Percentiles rank a stretch among this genome's conserved stretches.
These are phyloP conservation scores for Amanita polypyramis DNA, from an alignment of 768 basidiomycete species.

Conservation along the genomic window DNA sequence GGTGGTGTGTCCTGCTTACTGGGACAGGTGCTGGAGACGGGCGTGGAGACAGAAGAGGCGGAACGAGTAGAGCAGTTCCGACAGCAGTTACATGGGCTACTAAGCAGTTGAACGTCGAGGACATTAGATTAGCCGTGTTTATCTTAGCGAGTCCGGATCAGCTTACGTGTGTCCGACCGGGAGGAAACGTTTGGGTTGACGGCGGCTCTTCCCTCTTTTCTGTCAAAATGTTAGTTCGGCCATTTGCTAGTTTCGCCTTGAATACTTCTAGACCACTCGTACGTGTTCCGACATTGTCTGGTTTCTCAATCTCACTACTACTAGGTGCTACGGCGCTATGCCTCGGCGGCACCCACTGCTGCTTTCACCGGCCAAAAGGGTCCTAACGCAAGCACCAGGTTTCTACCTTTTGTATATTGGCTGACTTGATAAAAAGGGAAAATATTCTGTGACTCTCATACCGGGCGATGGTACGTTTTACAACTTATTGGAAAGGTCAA, in stretches of 20 bases:
- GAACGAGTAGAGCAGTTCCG: slow-evolving; percentile 86
- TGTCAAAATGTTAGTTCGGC: slow-evolving; percentile 45
- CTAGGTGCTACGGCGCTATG: slow-evolving; percentile 53
- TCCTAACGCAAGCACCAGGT: slow-evolving; percentile 51
- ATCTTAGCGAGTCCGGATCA: neutral
- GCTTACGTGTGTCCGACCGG: slow-evolving; percentile 5
- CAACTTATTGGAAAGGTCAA: neutral
- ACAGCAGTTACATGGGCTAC: slow-evolving; percentile 77
- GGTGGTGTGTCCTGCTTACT: neutral
- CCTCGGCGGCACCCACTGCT: slow-evolving; percentile 75
- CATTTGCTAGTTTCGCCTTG: slow-evolving; percentile 45
- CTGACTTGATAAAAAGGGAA: slow-evolving; percentile 47
- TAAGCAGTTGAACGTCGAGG: slow-evolving; percentile 42
- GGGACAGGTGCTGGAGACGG: slow-evolving; percentile 45
- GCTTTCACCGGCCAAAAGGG: slow-evolving; percentile 87
- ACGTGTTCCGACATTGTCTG: slow-evolving; percentile 10
- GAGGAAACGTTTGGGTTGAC: neutral
- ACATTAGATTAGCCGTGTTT: too few species aligned
- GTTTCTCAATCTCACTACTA: neutral
- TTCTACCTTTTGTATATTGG: slow-evolving; percentile 3
- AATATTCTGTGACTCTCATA: slow-evolving; percentile 93
- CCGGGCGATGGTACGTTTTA: slow-evolving; percentile 79
- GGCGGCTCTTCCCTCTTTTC: neutral
- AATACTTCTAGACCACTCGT: slow-evolving; percentile 43
- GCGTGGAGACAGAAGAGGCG: slow-evolving; percentile 69